Evolutionary conservation across 306 rosid genomes (phyloP).

Genomic region (Psophocarpus tetragonolobus): DNA sequence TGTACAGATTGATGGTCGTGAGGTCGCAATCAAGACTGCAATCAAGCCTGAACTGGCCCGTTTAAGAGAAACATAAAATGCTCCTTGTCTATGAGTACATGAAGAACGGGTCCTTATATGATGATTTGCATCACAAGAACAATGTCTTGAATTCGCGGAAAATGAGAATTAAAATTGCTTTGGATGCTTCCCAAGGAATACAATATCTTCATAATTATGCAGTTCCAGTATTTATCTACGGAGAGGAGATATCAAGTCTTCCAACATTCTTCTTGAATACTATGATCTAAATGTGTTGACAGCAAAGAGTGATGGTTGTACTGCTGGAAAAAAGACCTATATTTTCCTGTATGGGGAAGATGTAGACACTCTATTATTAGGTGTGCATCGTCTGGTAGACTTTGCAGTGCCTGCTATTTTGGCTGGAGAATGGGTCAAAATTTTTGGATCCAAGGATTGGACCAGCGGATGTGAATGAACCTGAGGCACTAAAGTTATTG

Average conservation of each 20-base stretch:
- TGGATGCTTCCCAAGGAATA: conserved; percentile 74
- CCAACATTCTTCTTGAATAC: conserved; percentile 76
- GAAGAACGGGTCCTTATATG: conserved; percentile 66
- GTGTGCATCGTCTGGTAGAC: conserved; percentile 17
- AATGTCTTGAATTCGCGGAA: conserved; percentile 65
- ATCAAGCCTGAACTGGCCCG: conserved; percentile 75
- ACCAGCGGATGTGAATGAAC: conserved; percentile 48
- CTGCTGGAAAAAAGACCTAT: conserved; percentile 77
- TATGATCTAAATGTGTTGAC: conserved; percentile 77
- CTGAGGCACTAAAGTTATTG: conserved; percentile 63
- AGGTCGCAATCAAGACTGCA: conserved; percentile 74
- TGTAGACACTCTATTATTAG: conserved; percentile 40
- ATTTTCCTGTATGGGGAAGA: conserved; percentile 59
- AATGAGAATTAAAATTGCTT: conserved; percentile 67
- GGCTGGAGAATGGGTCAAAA: conserved; percentile 45
- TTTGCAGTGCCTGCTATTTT: not conserved
- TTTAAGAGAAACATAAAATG: conserved; percentile 65
- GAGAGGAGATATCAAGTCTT: conserved; percentile 72
- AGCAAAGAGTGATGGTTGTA: conserved; percentile 88
- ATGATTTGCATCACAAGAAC: conserved; percentile 58
- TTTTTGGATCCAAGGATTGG: conserved; percentile 62
- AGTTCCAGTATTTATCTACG: conserved; percentile 63
- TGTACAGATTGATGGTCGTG: conserved; percentile 68
- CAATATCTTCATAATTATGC: conserved; percentile 76
- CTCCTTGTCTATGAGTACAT: conserved; percentile 75